phyloP scores from a whole-genome alignment of 108 stramenopile genomes.

The Mediolabrus comicus region DNA sequence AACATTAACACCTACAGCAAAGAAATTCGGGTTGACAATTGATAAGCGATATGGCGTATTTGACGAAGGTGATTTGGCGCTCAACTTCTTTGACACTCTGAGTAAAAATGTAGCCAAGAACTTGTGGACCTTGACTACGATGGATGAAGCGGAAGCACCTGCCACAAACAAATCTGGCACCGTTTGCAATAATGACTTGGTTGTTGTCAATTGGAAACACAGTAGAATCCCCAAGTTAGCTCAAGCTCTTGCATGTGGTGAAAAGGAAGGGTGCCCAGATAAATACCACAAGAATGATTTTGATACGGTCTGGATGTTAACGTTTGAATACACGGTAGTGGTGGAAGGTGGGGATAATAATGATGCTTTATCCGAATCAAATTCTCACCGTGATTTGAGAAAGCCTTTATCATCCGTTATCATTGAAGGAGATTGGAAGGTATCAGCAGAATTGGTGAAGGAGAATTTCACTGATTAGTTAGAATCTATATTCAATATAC shows the following conservation, averaged over 20 bases:
- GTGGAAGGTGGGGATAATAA: not conserved
- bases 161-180: not conserved
- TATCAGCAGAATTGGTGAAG: conserved; percentile 31
- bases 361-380: not conserved
- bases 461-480: conserved; percentile 25
- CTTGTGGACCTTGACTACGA: not conserved
- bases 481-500: not conserved
- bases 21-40: conserved; percentile 31
- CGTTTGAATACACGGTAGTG: conserved; percentile 24
- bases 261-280: conserved; percentile 27
- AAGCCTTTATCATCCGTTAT: not conserved
- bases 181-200: conserved; percentile 29
- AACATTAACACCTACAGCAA: conserved; percentile 25
- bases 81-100: conserved; percentile 28
- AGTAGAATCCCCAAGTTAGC: conserved; percentile 31
- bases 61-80: conserved; percentile 34
- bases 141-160: not conserved
- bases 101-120: conserved; percentile 25
- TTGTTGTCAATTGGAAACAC: conserved; percentile 51
- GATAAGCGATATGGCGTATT: conserved; percentile 39
- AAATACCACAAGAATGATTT: conserved; percentile 39
- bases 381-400: not conserved
- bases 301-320: conserved; percentile 45
- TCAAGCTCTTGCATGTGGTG: conserved; percentile 38
- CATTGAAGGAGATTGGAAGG: conserved; percentile 19